Conservation (phyloP, 2,329 filamentous ascomycete species). For the Trichophyton simii region DNA sequence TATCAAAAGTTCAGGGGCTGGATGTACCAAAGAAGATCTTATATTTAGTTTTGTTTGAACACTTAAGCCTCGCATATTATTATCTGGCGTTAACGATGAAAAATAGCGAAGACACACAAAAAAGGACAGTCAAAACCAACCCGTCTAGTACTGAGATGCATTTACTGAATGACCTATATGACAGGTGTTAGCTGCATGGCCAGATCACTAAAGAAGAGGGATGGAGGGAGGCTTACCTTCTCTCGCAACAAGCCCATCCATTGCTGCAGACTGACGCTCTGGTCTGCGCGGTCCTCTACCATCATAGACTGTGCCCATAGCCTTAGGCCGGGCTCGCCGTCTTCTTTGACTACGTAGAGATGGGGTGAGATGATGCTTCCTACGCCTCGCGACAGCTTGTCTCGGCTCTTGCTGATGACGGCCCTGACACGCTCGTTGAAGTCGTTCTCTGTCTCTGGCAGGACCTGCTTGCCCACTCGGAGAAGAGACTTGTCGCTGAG, state of each 20-base stretch:
- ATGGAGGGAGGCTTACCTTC: conserved; percentile 54
- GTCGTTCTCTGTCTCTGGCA: conserved; percentile 85
- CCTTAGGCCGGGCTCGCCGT: conserved; percentile 88
- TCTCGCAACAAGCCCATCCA: conserved; percentile 87
- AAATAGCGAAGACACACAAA: not conserved
- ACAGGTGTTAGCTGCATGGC: conserved; percentile 7
- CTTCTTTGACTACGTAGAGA: conserved; percentile 85
- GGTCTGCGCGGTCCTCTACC: conserved; percentile 88
- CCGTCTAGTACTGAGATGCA: conserved; percentile 1
- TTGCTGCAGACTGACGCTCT: conserved; percentile 82
- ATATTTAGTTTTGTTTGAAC: not conserved
- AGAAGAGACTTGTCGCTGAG: conserved; percentile 69
- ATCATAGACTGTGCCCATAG: conserved; percentile 94
- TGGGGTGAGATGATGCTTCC: conserved; percentile 89
- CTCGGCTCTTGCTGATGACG: conserved; percentile 82
- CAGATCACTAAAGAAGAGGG: not conserved
- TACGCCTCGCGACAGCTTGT: conserved; percentile 73
- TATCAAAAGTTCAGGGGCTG: not conserved
- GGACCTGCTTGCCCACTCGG: conserved; percentile 76
- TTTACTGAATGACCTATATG: conserved; percentile 14
- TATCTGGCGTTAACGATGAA: not conserved
- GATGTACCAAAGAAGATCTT: not conserved
- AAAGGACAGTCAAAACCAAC: conserved; percentile 1
- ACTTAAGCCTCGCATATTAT: not conserved
- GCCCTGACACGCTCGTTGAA: conserved; percentile 90